A percentile compares a stretch with the other conserved stretches of the same genome.
Evolutionary conservation across 169 alveolate species (phyloP).

Genomic region (Eimeria acervulina): DNA sequence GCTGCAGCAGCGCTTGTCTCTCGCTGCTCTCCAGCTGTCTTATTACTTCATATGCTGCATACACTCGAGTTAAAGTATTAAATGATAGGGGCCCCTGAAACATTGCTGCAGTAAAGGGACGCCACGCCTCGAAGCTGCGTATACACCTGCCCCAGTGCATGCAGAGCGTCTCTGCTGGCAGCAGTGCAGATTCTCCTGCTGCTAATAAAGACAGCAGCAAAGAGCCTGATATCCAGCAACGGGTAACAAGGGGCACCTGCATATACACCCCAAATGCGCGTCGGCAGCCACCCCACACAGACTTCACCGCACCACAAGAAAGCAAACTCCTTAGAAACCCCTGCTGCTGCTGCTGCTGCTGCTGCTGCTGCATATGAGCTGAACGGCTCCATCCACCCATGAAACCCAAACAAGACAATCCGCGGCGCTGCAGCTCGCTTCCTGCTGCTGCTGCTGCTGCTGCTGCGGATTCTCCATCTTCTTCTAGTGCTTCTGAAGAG

Average conservation of each 20-base stretch:
- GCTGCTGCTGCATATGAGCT: slow-evolving; percentile 51
- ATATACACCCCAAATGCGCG: not conserved
- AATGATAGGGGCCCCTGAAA: slow-evolving; percentile 23
- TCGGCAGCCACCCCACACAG: not conserved
- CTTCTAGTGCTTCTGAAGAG: not conserved
- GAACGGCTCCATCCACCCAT: slow-evolving; percentile 25
- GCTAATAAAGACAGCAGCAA: slow-evolving; percentile 11
- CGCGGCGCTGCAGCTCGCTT: not conserved
- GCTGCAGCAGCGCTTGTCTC: slow-evolving; percentile 63
- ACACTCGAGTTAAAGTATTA: not conserved
- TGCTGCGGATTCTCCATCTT: not conserved
- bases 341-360: slow-evolving; percentile 58
- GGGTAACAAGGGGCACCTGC: not conserved
- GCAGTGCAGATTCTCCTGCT: not conserved
- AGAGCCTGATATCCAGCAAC: not conserved
- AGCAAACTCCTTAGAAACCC: no score
- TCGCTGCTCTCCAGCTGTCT: slow-evolving; percentile 47
- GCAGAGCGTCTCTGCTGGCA: slow-evolving; percentile 32
- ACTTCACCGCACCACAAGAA: no score
- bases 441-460: slow-evolving; percentile 40
- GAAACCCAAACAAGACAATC: not conserved
- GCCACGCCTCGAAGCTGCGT: slow-evolving; percentile 14
- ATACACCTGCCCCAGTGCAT: slow-evolving; percentile 50
- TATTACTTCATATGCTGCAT: not conserved
- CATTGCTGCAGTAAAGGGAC: slow-evolving; percentile 16